Percentiles rank a stretch among this genome's conserved stretches.
Evolutionary conservation across 805 yeast genomes (phyloP).

Genomic region (Ogataea parapolymorpha): DNA sequence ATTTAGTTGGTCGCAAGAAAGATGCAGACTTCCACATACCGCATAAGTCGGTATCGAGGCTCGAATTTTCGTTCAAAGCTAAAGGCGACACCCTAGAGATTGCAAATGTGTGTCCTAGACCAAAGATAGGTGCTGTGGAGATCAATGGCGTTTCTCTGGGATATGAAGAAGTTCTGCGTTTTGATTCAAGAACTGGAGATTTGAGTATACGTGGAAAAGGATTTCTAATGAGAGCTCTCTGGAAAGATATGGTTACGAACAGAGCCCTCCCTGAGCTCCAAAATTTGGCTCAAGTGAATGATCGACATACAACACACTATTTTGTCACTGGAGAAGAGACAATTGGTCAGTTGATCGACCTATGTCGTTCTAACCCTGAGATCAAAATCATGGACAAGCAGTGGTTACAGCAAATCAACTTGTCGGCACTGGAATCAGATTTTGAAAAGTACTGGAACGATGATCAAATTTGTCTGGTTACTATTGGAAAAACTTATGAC

Average conservation of each 20-base stretch:
- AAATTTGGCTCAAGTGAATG: neutral
- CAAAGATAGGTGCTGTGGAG: constrained; percentile 8
- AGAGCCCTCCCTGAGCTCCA: neutral
- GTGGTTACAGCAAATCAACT: constrained; percentile 1
- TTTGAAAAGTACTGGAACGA: constrained; percentile 2
- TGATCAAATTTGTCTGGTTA: neutral
- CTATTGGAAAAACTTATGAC: neutral
- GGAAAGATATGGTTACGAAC: constrained; percentile 10
- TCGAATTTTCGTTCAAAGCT: constrained; percentile 11
- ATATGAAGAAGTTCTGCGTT: constrained; percentile 6
- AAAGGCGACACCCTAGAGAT: constrained; percentile 3
- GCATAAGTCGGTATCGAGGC: constrained; percentile 14
- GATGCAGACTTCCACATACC: constrained; percentile 13
- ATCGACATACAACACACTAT: constrained; percentile 1
- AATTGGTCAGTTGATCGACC: neutral
- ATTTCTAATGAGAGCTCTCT: constrained; percentile 1
- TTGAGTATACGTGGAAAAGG: constrained; percentile 10
- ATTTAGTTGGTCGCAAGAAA: constrained; percentile 15
- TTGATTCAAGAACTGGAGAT: neutral
- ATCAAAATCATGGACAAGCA: neutral
- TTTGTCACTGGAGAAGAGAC: neutral
- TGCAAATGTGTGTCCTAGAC: constrained; percentile 12
- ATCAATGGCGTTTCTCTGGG: constrained; percentile 9
- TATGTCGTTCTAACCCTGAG: constrained; percentile 1
- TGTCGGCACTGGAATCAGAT: neutral